phyloP scores from a whole-genome alignment of 78 protist genomes.

The Isochrysis galbana region DNA sequence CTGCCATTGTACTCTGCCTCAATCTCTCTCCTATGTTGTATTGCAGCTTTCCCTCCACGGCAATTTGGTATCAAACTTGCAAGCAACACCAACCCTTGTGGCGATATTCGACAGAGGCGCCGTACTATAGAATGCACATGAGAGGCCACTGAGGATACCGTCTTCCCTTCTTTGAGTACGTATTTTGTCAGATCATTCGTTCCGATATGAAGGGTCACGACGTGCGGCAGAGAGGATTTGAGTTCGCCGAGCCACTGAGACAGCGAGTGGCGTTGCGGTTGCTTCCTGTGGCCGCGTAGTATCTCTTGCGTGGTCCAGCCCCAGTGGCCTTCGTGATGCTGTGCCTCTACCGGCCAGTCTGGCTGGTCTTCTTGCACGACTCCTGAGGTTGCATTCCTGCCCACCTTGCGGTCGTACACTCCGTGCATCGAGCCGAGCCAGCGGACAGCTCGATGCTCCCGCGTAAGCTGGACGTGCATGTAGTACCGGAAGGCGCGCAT shows the following conservation, averaged over 20 bases:
- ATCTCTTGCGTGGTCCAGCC: neutral
- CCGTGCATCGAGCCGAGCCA: constrained; percentile 16
- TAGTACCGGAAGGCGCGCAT: neutral
- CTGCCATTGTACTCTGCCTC: neutral
- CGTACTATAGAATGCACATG: neutral
- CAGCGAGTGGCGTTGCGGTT: neutral
- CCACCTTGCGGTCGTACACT: neutral
- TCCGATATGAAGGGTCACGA: neutral
- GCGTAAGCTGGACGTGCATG: neutral
- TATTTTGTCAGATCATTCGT: neutral
- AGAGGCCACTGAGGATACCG: neutral
- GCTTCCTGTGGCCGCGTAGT: neutral
- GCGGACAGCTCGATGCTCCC: neutral
- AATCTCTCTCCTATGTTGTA: neutral
- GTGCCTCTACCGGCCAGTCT: constrained; percentile 14
- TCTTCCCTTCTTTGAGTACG: neutral
- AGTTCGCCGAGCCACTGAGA: neutral
- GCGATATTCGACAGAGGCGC: neutral
- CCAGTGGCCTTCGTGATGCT: constrained; percentile 15
- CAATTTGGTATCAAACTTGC: neutral
- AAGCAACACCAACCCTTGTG: neutral
- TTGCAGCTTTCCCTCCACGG: neutral
- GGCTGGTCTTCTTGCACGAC: neutral
- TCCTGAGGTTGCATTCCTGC: neutral
- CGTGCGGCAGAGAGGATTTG: neutral